phyloP scores from a whole-genome alignment of 331 rosid species.

The Malus hybrid region DNA sequence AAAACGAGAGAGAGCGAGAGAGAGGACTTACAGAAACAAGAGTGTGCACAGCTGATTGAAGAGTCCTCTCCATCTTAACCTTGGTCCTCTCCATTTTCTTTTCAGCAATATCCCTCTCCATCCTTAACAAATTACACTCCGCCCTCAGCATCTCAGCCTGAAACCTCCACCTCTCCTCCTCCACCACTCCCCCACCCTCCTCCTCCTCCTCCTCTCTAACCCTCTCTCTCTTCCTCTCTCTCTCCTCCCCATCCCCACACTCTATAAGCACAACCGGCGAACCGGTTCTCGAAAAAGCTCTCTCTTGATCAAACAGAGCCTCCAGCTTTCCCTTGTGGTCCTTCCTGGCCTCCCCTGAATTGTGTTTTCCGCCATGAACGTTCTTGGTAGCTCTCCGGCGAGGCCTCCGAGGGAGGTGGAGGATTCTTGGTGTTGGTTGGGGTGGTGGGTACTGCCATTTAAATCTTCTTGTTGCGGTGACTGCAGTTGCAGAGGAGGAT shows the following conservation, averaged over 20 bases:
- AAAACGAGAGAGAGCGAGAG: background rate
- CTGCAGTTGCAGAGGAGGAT: background rate
- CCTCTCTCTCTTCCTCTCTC: slow-evolving; percentile 41
- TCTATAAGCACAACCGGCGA: slow-evolving; percentile 54
- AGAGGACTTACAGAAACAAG: slow-evolving; percentile 63
- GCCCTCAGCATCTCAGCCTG: slow-evolving; percentile 93
- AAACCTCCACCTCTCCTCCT: slow-evolving; percentile 85
- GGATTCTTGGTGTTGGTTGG: slow-evolving; percentile 4
- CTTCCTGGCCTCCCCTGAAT: slow-evolving; percentile 13
- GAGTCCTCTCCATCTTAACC: slow-evolving; percentile 45
- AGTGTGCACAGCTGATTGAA: slow-evolving; percentile 58
- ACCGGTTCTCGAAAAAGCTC: slow-evolving; percentile 18
- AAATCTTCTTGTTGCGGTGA: background rate
- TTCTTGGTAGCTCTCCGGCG: slow-evolving; percentile 50
- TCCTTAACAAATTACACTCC: slow-evolving; percentile 80
- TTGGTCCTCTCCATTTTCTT: slow-evolving; percentile 57
- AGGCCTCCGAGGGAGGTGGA: slow-evolving; percentile 66
- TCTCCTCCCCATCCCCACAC: slow-evolving; percentile 14
- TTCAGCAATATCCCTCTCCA: slow-evolving; percentile 76
- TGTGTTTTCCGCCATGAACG: slow-evolving; percentile 14
- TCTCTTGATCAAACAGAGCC: slow-evolving; percentile 53
- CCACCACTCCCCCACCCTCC: slow-evolving; percentile 20
- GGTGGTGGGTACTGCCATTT: no score
- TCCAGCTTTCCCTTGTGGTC: slow-evolving; percentile 42
- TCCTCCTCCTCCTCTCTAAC: slow-evolving; percentile 18